Percentiles rank a stretch among this genome's conserved stretches.
These are phyloP conservation scores for Chytriomyces confervae DNA, from an alignment of 192 early-diverging fungal species.

Conservation along the genomic window DNA sequence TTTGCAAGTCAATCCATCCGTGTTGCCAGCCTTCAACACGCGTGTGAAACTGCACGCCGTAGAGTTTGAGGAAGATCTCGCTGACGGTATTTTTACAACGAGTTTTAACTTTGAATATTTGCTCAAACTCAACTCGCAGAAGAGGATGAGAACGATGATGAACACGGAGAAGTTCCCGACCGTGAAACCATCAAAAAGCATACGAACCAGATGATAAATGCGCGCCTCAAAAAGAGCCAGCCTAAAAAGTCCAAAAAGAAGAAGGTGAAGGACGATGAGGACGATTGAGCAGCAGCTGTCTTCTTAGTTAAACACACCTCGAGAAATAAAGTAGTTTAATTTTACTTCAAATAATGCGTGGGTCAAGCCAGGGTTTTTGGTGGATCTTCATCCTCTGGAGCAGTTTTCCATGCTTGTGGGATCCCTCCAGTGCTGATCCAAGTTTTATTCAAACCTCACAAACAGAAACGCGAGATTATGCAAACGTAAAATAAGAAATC, in stretches of 20 bases:
- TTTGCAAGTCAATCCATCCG: conserved; percentile 57
- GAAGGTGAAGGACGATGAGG: conserved; percentile 53
- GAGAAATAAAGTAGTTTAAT: no score
- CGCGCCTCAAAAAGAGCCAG: conserved; percentile 63
- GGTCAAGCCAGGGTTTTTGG: no score
- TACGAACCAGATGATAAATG: conserved; percentile 64
- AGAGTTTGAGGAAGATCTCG: conserved; percentile 61
- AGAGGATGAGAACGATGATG: conserved; percentile 63
- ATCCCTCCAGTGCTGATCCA: no score
- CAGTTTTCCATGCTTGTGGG: no score
- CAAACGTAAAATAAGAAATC: no score
- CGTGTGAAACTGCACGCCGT: conserved; percentile 64
- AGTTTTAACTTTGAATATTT: background rate
- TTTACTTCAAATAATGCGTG: no score
- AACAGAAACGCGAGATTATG: no score
- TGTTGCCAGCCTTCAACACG: conserved; percentile 60
- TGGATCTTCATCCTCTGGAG: no score
- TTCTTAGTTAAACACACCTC: background rate
- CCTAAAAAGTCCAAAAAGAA: conserved; percentile 68
- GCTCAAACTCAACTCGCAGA: conserved; percentile 2
- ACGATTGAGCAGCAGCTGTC: conserved; percentile 13
- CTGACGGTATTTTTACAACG: conserved; percentile 46
- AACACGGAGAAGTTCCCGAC: conserved; percentile 62
- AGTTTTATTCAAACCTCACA: no score
- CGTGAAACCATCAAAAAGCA: conserved; percentile 70